A percentile compares a stretch with the other conserved stretches of the same genome.
Conservation (phyloP, 805 yeast genomes). For the Teunomyces stri region DNA sequence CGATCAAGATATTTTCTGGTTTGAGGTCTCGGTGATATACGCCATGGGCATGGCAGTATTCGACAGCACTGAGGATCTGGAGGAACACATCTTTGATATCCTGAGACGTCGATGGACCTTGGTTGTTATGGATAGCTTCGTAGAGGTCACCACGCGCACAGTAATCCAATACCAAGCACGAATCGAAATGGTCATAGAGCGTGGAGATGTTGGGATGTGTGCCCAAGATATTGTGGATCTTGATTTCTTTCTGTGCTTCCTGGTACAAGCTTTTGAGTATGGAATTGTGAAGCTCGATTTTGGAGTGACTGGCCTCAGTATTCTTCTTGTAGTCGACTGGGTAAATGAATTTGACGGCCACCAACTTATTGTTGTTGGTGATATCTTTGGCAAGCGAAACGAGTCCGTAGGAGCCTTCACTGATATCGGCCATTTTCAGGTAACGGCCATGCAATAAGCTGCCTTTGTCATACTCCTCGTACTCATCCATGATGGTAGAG, state of each 20-base stretch:
- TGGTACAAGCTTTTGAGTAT: conserved; percentile 34
- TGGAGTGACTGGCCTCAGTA: conserved; percentile 38
- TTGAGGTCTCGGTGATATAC: conserved; percentile 28
- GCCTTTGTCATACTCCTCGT: conserved; percentile 38
- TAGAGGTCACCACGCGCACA: conserved; percentile 87
- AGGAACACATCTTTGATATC: conserved; percentile 54
- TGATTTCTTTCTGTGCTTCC: conserved; percentile 69
- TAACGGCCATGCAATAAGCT: conserved; percentile 60
- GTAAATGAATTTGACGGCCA: conserved; percentile 83
- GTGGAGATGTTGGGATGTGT: conserved; percentile 44
- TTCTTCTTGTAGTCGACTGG: conserved; percentile 46
- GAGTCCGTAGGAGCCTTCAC: conserved; percentile 91
- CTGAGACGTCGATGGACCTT: conserved; percentile 59
- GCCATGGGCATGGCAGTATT: conserved; percentile 47
- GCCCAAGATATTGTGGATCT: conserved; percentile 62
- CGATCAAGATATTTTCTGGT: conserved; percentile 25
- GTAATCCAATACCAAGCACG: conserved; percentile 65
- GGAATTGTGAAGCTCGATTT: conserved; percentile 15
- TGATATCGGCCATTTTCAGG: conserved; percentile 66
- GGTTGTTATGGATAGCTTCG: conserved; percentile 66
- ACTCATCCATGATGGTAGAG: conserved; percentile 33
- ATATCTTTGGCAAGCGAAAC: conserved; percentile 85
- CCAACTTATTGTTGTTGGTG: conserved; percentile 44
- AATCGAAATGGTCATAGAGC: conserved; percentile 49
- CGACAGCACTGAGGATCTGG: conserved; percentile 50